phyloP scores from a whole-genome alignment of 441 rosid species.

The Eruca vesicaria region DNA sequence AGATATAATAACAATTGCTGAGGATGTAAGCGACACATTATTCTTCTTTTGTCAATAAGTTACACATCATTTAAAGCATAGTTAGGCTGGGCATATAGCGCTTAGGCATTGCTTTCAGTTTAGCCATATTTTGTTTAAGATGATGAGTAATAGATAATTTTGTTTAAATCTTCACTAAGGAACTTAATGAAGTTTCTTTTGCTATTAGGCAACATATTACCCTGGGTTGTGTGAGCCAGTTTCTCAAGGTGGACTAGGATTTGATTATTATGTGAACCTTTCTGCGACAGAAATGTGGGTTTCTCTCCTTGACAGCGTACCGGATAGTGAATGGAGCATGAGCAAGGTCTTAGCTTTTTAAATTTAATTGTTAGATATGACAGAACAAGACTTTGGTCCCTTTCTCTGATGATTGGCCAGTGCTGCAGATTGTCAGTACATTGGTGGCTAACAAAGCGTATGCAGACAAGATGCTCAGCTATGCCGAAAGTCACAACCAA shows the following conservation, averaged over 20 bases:
- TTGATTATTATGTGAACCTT: slow-evolving; percentile 84
- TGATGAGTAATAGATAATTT: not conserved
- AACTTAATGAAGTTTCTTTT: slow-evolving; percentile 19
- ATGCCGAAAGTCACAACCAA: slow-evolving; percentile 88
- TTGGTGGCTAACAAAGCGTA: slow-evolving; percentile 63
- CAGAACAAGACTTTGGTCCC: slow-evolving; percentile 26
- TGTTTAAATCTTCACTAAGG: not conserved
- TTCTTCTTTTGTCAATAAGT: not conserved
- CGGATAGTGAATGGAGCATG: slow-evolving; percentile 91
- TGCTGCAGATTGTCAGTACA: slow-evolving; percentile 75
- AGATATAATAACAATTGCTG: slow-evolving; percentile 87
- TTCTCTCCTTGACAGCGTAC: slow-evolving; percentile 66
- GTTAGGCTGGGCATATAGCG: slow-evolving; percentile 7
- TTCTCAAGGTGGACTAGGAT: slow-evolving; percentile 94
- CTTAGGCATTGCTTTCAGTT: not conserved
- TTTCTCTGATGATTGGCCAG: slow-evolving; percentile 16
- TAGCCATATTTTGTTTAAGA: not conserved
- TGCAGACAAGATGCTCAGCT: slow-evolving; percentile 80
- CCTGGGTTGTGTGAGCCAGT: slow-evolving; percentile 95
- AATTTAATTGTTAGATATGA: slow-evolving; percentile 19
- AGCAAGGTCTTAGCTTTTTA: slow-evolving; percentile 61
- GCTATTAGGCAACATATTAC: slow-evolving; percentile 73
- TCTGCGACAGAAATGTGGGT: slow-evolving; percentile 95
- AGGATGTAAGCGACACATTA: slow-evolving; percentile 67
- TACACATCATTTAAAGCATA: slow-evolving; percentile 1